Percentiles rank a stretch among this genome's conserved stretches.
Evolutionary conservation across 371 early-diverging fungal species (phyloP).

Genomic region (Amoeboaphelidium protococcarum): DNA sequence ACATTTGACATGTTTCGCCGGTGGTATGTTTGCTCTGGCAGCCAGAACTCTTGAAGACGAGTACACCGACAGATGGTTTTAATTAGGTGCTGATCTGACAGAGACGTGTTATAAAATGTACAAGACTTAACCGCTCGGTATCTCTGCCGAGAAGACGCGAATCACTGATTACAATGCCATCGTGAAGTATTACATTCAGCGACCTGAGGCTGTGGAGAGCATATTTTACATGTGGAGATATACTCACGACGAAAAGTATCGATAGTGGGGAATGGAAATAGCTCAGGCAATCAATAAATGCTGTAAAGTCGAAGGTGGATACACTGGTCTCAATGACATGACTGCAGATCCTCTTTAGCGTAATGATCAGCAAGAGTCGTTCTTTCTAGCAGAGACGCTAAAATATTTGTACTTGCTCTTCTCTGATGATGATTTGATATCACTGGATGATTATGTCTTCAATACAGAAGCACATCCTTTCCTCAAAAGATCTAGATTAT

Average conservation of each 20-base stretch:
- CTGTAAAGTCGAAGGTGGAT: constrained; percentile 3
- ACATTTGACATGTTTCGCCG: constrained; percentile 30
- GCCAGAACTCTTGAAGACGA: constrained; percentile 7
- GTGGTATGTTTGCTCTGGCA: constrained; percentile 37
- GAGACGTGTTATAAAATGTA: constrained; percentile 14
- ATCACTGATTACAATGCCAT: not conserved
- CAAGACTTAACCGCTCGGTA: constrained; percentile 16
- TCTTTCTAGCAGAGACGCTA: constrained; percentile 4
- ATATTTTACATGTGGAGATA: constrained; percentile 19
- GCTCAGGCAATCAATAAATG: constrained; percentile 2
- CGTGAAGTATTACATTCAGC: constrained; percentile 1
- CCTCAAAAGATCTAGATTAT: no score
- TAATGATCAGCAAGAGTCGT: constrained; percentile 2
- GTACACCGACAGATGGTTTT: constrained; percentile 1
- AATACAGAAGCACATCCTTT: constrained; percentile 20
- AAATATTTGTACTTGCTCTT: constrained; percentile 10
- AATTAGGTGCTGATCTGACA: constrained; percentile 9
- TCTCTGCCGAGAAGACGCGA: constrained; percentile 21
- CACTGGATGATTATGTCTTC: constrained; percentile 16
- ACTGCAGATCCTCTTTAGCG: constrained; percentile 2
- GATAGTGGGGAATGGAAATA: constrained; percentile 12
- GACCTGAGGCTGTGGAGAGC: constrained; percentile 15
- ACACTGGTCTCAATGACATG: constrained; percentile 4
- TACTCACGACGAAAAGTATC: constrained; percentile 15
- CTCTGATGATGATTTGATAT: constrained; percentile 10